These are phyloP conservation scores for Nigrospora oryzae DNA, from an alignment of 2,329 filamentous ascomycete genomes.

Conservation along the genomic window DNA sequence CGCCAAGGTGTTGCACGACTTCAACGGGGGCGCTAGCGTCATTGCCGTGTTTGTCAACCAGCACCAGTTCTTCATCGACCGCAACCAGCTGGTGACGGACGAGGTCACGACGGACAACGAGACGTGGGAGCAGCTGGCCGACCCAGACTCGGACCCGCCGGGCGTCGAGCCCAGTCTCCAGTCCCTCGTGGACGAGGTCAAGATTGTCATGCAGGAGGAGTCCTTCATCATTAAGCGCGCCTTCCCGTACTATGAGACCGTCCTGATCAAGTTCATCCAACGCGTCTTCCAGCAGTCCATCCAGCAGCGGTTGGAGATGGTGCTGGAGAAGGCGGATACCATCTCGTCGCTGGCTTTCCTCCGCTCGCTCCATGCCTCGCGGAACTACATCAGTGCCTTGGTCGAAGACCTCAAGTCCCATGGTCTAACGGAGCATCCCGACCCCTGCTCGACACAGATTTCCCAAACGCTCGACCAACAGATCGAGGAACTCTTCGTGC, in stretches of 20 bases:
- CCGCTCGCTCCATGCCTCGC: constrained; percentile 80
- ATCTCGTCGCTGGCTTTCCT: constrained; percentile 90
- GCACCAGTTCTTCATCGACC: constrained; percentile 97
- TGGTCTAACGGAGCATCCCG: constrained; percentile 89
- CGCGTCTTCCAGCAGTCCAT: constrained; percentile 97
- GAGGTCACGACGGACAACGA: constrained; percentile 69
- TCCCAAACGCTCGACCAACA: constrained; percentile 66
- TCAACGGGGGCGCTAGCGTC: constrained; percentile 91
- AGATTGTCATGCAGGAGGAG: constrained; percentile 92
- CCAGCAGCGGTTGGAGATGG: constrained; percentile 90
- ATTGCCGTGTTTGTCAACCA: constrained; percentile 97
- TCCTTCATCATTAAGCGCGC: constrained; percentile 94
- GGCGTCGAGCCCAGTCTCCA: constrained; percentile 88
- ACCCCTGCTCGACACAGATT: constrained; percentile 80
- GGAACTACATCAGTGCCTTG: constrained; percentile 77
- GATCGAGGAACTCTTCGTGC: constrained; percentile 69
- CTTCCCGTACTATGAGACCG: constrained; percentile 93
- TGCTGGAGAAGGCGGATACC: constrained; percentile 86
- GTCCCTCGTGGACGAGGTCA: constrained; percentile 87
- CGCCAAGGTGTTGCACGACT: constrained; percentile 86
- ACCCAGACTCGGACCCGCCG: constrained; percentile 86
- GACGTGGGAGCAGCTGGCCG: constrained; percentile 85
- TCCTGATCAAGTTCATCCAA: constrained; percentile 87
- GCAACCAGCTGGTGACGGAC: constrained; percentile 83
- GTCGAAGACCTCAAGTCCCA: constrained; percentile 93